A percentile compares a stretch with the other conserved stretches of the same genome.
phyloP scores from a whole-genome alignment of 164 flowering plant genomes.

The grape (Vitis vinifera) region ASM3070453v1 NC_081819.1:21622501-21623000 shows the following conservation, averaged over 20 bases:
- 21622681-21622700: conserved; percentile 92
- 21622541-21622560: neutral
- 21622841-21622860: conserved; percentile 8
- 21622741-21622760: conserved; percentile 80
- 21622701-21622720: conserved; percentile 94
- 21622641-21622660: too few species aligned
- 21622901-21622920: conserved; percentile 30
- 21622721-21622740: conserved; percentile 85
- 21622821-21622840: conserved; percentile 1
- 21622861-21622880: conserved; percentile 33
- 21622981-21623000: neutral
- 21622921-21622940: conserved; percentile 28
- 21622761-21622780: conserved; percentile 57
- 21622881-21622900: conserved; percentile 36
- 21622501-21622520: too few species aligned
- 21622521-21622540: too few species aligned
- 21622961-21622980: neutral
- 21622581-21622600: neutral
- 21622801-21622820: conserved; percentile 1
- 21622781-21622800: neutral
- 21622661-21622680: too few species aligned
- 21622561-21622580: neutral
- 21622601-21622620: too few species aligned
- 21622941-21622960: conserved; percentile 1
- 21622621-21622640: too few species aligned